phyloP scores from a whole-genome alignment of 2,329 filamentous ascomycete genomes.

The Xylariales sp. region DNA sequence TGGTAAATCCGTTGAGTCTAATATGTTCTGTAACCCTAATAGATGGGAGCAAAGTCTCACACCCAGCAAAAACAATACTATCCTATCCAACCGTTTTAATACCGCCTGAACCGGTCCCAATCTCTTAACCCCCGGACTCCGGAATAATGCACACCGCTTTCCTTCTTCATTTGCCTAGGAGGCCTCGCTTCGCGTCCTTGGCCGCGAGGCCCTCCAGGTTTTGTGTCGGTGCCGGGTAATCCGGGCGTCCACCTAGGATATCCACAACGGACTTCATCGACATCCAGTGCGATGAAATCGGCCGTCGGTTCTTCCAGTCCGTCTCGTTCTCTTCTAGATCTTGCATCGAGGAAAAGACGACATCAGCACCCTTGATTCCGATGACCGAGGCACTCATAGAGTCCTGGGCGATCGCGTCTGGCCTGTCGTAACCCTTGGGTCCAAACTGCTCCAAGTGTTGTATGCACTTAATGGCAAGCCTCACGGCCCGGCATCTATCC shows the following conservation, averaged over 20 bases:
- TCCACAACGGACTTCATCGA: slow-evolving; percentile 84
- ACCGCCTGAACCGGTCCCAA: slow-evolving; percentile 23
- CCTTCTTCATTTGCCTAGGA: slow-evolving; percentile 37
- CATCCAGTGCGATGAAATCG: slow-evolving; percentile 87
- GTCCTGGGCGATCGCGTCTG: slow-evolving; percentile 76
- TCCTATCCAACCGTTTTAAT: slow-evolving; percentile 17
- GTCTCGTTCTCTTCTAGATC: slow-evolving; percentile 85
- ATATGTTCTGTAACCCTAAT: slow-evolving; percentile 16
- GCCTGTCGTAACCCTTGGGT: slow-evolving; percentile 66
- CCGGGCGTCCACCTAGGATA: slow-evolving; percentile 79
- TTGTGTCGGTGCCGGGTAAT: slow-evolving; percentile 62
- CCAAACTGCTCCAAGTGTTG: slow-evolving; percentile 87
- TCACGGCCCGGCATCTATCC: slow-evolving; percentile 92
- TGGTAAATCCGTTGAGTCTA: slow-evolving; percentile 19
- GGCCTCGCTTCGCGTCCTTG: slow-evolving; percentile 71
- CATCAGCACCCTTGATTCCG: slow-evolving; percentile 88
- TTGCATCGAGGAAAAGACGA: slow-evolving; percentile 87
- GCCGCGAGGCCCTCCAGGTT: slow-evolving; percentile 64
- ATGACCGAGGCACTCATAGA: slow-evolving; percentile 83
- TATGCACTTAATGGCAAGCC: slow-evolving; percentile 93
- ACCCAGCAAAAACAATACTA: slow-evolving; percentile 2
- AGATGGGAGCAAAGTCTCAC: slow-evolving; percentile 10
- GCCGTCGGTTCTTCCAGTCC: slow-evolving; percentile 91
- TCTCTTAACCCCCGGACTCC: slow-evolving; percentile 28
- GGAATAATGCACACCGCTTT: slow-evolving; percentile 15